Evolutionary conservation across 805 yeast species (phyloP), one percentile per base, ranked within the genome.

Genomic region (Hanseniaspora pseudoguilliermondii): DNA sequence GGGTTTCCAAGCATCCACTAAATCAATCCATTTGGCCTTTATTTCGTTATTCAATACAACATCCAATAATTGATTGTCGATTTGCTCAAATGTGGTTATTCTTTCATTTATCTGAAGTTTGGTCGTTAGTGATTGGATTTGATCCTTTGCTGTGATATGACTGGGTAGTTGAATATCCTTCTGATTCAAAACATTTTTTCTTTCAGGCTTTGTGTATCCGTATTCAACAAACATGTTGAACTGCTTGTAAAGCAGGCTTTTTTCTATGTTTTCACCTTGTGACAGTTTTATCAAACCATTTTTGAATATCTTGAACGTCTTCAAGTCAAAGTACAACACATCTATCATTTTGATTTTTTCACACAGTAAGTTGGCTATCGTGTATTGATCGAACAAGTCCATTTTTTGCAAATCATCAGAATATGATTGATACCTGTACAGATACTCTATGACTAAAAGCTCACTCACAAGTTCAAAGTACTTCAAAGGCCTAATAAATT

Each of bases 311-410:
- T 18, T 36, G 8, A 29, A 51, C 7, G 21, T 35, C 23, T 44
- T 51, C 3, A 20, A 20, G 21, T 51, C 55, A 51, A 51, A 51
- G 29, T 51, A 51, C 11, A 51, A 27, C 13, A 51, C 55, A 27
- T 51, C 49, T 16, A 36, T 27, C 40, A 51, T 43, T 13, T 43
- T 43, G 15, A 43, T 15, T 10, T 44, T 51, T n/a, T 29, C 47
- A 21, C 25, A 25, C 8, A 51, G 7, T 2, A 35, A 15, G 10
- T 23, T 35, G 15, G 38, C 9, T n/a, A 43, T 18, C 2, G 21
- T 29, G 8, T 18, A 21, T 2, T n/a, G 27, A 23, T 43, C 54
- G 41, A 50, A 50, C 6, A 29, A 36, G 10, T 18, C n/a, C 5
- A n/a, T 8, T 21, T 16, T 27, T 25, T n/a, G 18, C 34, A 25